phyloP scores from a whole-genome alignment of 169 alveolate species.

The Plasmodium gaboni region DNA sequence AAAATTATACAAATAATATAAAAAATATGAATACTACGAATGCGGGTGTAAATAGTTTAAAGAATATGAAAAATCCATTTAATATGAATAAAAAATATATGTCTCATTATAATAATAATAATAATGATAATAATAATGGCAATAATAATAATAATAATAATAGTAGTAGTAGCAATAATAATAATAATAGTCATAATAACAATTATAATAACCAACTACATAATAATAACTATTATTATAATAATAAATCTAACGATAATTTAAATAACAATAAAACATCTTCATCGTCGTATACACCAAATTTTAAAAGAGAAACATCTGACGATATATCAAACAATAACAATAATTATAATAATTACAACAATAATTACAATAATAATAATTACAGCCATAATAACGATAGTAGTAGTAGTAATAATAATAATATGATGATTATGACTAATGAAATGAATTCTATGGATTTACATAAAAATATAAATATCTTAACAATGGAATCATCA shows the following conservation, averaged over 20 bases:
- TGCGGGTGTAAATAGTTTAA: neutral
- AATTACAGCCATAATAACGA: neutral
- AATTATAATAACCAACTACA: too few relatives aligned
- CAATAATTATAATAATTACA: neutral
- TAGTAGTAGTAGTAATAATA: neutral
- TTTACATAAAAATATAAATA: conserved; percentile 16
- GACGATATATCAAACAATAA: conserved; percentile 22
- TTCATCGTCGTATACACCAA: too few relatives aligned
- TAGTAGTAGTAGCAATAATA: too few relatives aligned
- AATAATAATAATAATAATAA: neutral
- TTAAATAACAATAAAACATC: too few relatives aligned
- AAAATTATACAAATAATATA: conserved; percentile 20
- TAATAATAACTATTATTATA: too few relatives aligned
- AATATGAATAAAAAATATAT: conserved; percentile 35
- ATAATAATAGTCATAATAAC: too few relatives aligned
- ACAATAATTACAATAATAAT: neutral
- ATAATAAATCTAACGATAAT: too few relatives aligned
- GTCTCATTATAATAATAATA: conserved; percentile 16
- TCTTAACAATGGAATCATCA: neutral
- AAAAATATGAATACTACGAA: neutral
- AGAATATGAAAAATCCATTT: conserved; percentile 21
- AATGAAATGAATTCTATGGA: conserved; percentile 10
- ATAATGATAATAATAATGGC: conserved; percentile 1
- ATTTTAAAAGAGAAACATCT: conserved; percentile 41
- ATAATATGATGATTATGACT: neutral